Evolutionary conservation across 176 grass and related monocot genomes (phyloP).

Genomic region (Phoenix dactylifera): DNA sequence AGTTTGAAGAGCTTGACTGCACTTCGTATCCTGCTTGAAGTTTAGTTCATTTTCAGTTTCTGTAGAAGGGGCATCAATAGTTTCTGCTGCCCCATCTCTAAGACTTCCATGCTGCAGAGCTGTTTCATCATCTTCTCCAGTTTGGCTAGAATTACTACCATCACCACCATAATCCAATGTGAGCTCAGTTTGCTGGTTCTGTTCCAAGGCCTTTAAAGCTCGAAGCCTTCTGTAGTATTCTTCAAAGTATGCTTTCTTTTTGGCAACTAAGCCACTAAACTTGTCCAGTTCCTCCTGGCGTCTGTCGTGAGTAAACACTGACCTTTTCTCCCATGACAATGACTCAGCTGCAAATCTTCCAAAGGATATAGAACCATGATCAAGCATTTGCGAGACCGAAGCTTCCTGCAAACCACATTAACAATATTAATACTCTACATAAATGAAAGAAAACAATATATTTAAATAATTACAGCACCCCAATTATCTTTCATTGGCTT

Average conservation of each 20-base stretch:
- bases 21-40: conserved; percentile 31
- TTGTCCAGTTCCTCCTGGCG: conserved; percentile 92
- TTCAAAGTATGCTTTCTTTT: conserved; percentile 98
- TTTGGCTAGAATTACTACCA: conserved; percentile 78
- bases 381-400: conserved; percentile 68
- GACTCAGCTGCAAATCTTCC: conserved; percentile 89
- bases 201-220: conserved; percentile 67
- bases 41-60: conserved; percentile 18
- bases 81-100: conserved; percentile 27
- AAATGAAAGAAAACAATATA: too few species aligned
- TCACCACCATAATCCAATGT: conserved; percentile 87
- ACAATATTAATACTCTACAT: too few species aligned
- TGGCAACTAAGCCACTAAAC: conserved; percentile 92
- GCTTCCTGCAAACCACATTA: conserved; percentile 38
- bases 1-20: conserved; percentile 19
- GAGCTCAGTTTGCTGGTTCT: conserved; percentile 84
- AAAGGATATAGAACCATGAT: conserved; percentile 93
- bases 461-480: too few species aligned
- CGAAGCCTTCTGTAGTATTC: conserved; percentile 89
- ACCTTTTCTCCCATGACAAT: conserved; percentile 95
- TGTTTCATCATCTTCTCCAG: conserved; percentile 42
- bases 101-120: conserved; percentile 35
- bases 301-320: conserved; percentile 84
- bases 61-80: conserved; percentile 24
- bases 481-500: too few species aligned